A percentile compares a stretch with the other conserved stretches of the same genome.
Evolutionary conservation across 108 stramenopile genomes (phyloP).

Genomic region (Skeletonema menzelii): DNA sequence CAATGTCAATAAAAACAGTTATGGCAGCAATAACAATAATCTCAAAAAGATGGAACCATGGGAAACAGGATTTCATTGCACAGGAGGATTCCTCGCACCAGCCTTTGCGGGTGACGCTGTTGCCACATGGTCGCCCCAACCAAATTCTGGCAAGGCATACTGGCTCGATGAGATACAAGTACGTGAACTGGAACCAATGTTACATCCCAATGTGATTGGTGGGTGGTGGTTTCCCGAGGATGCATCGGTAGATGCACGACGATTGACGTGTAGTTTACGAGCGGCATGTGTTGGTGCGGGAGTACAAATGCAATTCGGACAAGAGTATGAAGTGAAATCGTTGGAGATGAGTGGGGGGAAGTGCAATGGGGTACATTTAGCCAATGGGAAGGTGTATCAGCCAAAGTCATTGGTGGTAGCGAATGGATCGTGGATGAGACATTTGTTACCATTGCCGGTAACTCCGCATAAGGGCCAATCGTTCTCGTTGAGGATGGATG

Average conservation of each 20-base stretch:
- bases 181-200: conserved; percentile 80
- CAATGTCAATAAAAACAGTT: neutral
- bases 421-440: conserved; percentile 93
- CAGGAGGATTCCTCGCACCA: conserved; percentile 93
- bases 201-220: conserved; percentile 79
- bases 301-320: conserved; percentile 80
- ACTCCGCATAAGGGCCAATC: conserved; percentile 93
- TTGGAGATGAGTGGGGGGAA: conserved; percentile 56
- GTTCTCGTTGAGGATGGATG: conserved; percentile 78
- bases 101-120: conserved; percentile 91
- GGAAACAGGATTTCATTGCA: conserved; percentile 75
- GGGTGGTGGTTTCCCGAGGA: conserved; percentile 97
- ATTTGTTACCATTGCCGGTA: conserved; percentile 89
- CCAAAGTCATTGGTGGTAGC: conserved; percentile 73
- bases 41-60: conserved; percentile 44
- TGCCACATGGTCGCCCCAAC: conserved; percentile 83
- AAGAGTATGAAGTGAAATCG: conserved; percentile 60
- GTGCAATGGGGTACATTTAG: conserved; percentile 58
- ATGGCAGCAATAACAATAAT: neutral
- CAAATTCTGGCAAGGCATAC: conserved; percentile 54
- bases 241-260: conserved; percentile 89
- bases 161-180: conserved; percentile 89
- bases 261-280: conserved; percentile 67
- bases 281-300: conserved; percentile 79
- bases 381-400: conserved; percentile 57